Conservation (phyloP, 805 yeast genomes). For the Candida patagonica region DNA sequence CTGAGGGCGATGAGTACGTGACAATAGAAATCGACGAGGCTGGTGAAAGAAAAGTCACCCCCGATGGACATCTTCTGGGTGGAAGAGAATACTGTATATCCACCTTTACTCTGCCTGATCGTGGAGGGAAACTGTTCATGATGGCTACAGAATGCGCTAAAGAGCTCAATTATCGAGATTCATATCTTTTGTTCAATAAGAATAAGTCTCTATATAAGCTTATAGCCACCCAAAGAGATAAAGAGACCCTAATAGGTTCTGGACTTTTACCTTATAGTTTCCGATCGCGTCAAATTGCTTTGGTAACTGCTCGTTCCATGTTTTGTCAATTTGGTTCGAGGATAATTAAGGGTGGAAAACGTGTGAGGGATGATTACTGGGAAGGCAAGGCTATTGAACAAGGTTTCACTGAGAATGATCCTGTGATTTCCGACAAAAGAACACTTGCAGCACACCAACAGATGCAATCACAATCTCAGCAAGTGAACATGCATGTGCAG, state of each 20-base stretch:
- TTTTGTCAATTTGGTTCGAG: slow-evolving; percentile 45
- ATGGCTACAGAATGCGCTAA: slow-evolving; percentile 36
- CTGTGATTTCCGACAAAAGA: slow-evolving; percentile 29
- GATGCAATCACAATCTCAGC: slow-evolving; percentile 21
- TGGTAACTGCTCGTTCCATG: slow-evolving; percentile 37
- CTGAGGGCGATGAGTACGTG: slow-evolving; percentile 28
- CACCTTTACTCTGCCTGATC: slow-evolving; percentile 33
- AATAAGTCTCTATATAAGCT: slow-evolving; percentile 32
- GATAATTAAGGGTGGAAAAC: slow-evolving; percentile 36
- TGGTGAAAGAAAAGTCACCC: slow-evolving; percentile 39
- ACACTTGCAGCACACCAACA: slow-evolving; percentile 12
- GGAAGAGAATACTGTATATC: slow-evolving; percentile 33
- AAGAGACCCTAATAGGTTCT: slow-evolving; percentile 28
- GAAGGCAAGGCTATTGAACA: slow-evolving; percentile 35
- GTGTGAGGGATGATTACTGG: slow-evolving; percentile 51
- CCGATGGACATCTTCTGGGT: slow-evolving; percentile 31
- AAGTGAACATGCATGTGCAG: background rate
- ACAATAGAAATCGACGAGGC: slow-evolving; percentile 28
- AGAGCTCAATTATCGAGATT: slow-evolving; percentile 37
- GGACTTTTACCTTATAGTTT: slow-evolving; percentile 25
- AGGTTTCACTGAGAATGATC: slow-evolving; percentile 37
- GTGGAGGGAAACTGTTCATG: slow-evolving; percentile 30
- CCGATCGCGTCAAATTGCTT: slow-evolving; percentile 27
- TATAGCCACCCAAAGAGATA: slow-evolving; percentile 31
- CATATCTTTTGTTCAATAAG: slow-evolving; percentile 41